phyloP scores from a whole-genome alignment of 257 asterid species.

The Nicotiana attenuata region DNA sequence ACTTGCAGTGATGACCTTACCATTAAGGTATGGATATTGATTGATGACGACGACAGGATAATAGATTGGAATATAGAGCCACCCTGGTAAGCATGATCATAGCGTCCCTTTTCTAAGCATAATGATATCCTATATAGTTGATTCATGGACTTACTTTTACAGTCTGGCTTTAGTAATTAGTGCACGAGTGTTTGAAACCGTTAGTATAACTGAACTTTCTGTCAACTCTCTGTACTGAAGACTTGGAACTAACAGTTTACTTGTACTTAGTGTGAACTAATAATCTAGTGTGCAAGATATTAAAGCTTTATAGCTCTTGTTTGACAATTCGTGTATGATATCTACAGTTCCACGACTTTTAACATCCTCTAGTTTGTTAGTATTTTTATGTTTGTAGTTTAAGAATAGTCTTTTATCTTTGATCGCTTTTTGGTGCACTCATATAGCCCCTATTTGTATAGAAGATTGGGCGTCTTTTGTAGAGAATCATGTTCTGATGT shows the following conservation, averaged over 20 bases:
- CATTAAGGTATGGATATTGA: conserved; percentile 92
- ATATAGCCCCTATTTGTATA: no score
- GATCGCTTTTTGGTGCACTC: no score
- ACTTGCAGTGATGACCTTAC: conserved; percentile 85
- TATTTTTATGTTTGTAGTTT: neutral
- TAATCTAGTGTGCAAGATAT: neutral
- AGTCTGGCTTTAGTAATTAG: neutral
- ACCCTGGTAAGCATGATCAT: conserved; percentile 61
- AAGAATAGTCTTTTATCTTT: no score
- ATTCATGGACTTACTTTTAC: neutral
- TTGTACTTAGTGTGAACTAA: neutral
- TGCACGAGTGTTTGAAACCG: neutral
- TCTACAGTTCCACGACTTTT: neutral
- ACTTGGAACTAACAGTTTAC: neutral
- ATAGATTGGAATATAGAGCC: conserved; percentile 46
- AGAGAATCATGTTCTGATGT: no score
- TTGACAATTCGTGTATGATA: neutral
- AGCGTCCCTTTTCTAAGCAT: neutral
- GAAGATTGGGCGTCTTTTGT: no score
- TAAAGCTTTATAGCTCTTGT: neutral
- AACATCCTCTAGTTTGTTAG: neutral
- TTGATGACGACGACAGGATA: conserved; percentile 34
- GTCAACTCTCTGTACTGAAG: neutral
- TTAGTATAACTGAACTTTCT: neutral
- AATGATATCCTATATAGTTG: neutral